Base-by-base conservation (phyloP, 1,284 basidiomycete species). In the Polyporus tsugae region DNA sequence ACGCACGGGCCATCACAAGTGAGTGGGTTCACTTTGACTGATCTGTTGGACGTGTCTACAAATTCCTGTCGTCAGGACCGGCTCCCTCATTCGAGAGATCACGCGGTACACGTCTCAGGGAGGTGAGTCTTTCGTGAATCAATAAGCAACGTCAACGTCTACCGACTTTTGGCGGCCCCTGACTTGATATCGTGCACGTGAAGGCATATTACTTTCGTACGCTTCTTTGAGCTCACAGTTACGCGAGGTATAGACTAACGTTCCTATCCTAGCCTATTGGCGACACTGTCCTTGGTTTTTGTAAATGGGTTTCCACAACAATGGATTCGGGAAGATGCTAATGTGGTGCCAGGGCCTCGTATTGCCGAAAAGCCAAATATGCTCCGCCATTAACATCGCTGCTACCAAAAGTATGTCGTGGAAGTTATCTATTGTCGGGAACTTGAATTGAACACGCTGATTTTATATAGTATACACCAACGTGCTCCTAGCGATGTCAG, bases 401-500 rank as follows among this genome's bases (percentile, higher is more conserved):
- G 52, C 52, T 17, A 55, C 52, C 17, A 55, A 55, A 19, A 33
- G 52, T 55, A 33, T 33, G 52, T 55, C 4, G 29, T 15, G 6
- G 13, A 33, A 15, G 29, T 33, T n/a, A 19, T 6, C 29, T 17
- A n/a, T 33, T 33, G 29, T 33, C 10, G 13, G 11, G 17, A 9
- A 35, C 5, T 15, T 6, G 15, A 25, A 33, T 29, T 55, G 13
- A 55, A 33, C 29, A 55, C 52, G 2, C 6, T 4, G 25, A 29
- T 29, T 19, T 13, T 55, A 19, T 55, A 3, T 19, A 55, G 52
- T 55, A 11, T 55, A 55, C 52, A 17, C 29, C 13, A 55, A 55
- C 52, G 17, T 55, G 52, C 52, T 55, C 17, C 33, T 55, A 35
- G 52, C 52, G 33, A 55, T 55, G 52, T 55, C 6, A 55, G 29